Base-by-base conservation (phyloP, 2,329 filamentous ascomycete species). In the Fusarium brachygibbosum region DNA sequence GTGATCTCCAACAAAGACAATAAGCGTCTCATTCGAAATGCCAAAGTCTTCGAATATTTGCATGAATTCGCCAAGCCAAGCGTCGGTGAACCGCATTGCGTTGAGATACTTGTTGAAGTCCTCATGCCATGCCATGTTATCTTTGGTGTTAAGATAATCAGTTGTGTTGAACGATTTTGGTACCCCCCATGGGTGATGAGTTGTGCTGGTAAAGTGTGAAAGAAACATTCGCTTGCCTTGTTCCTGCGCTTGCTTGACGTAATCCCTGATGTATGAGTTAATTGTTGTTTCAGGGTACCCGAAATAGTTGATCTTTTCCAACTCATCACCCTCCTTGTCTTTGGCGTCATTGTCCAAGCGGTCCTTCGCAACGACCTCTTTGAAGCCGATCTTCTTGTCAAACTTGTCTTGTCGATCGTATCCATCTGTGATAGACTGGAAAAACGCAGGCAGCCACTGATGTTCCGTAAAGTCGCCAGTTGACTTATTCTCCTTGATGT, bases 181-280 rank as follows among this genome's bases (percentile, higher is more conserved):
- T 4, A 67, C 45, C 1, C 59, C 54, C 69, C 69, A 80, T 0
- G 77, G 76, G 45, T 79, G 78, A 45, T 80, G 78, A 0, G 76
- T 76, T 3, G 78, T 79, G 68, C 78, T 79, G 2, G 78, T 80
- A 4, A 80, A 71, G 48, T 80, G 79, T 7, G 77, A 75, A 13
- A 80, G 60, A 54, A 80, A 80, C 38, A 79, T 69, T 17, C 79
- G 73, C 65, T 78, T 73, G 34, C 75, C 70, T 25, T 75, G 72
- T 16, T 71, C 56, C 46, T 74, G 73, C 10, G 76, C 73, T 11
- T 73, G 61, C 9, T 59, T 57, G 32, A 80, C 73, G n/a, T 72
- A 75, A 38, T 78, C 73, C 5, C 73, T 63, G 12, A 79, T 69
- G 32, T 80, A 77, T 2, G 73, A 50, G 28, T 74, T 73, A 14